Conservation (phyloP, 257 asterid genomes). For the Solanum paucissectum region DNA sequence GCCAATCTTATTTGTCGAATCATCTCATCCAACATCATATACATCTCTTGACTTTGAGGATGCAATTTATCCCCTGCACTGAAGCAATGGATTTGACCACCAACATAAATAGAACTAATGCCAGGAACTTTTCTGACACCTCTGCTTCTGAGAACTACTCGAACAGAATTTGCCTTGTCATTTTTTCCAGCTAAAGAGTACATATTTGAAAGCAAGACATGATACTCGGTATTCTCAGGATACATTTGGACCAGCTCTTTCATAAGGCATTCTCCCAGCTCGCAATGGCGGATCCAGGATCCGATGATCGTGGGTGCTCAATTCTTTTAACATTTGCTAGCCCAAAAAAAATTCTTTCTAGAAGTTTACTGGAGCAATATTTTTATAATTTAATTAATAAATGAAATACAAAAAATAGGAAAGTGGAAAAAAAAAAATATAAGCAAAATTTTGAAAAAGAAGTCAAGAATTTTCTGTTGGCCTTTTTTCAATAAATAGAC, state of each 20-base stretch:
- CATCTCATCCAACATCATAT: slow-evolving; percentile 53
- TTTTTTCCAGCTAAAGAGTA: slow-evolving; percentile 41
- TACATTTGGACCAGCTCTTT: slow-evolving; percentile 34
- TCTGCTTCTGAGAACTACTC: slow-evolving; percentile 42
- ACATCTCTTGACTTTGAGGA: slow-evolving; percentile 24
- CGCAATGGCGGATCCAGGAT: too few species aligned
- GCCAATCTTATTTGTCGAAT: slow-evolving; percentile 25
- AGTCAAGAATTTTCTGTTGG: too few species aligned
- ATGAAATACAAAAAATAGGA: too few species aligned
- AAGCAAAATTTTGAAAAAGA: too few species aligned
- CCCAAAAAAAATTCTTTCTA: too few species aligned
- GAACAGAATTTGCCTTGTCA: slow-evolving; percentile 43
- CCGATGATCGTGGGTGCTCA: too few species aligned
- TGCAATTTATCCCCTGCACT: slow-evolving; percentile 51
- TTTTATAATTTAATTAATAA: too few species aligned
- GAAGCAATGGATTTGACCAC: slow-evolving; percentile 42
- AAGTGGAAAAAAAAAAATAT: too few species aligned
- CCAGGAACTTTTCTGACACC: slow-evolving; percentile 70
- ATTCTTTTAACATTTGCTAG: too few species aligned
- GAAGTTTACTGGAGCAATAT: too few species aligned
- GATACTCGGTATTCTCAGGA: slow-evolving; percentile 62
- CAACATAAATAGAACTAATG: slow-evolving; percentile 38
- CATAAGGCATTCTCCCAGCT: slow-evolving; percentile 30
- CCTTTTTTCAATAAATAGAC: too few species aligned
- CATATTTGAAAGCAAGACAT: slow-evolving; percentile 63